Evolutionary conservation across 2,329 filamentous ascomycete genomes (phyloP).

Genomic region (Decorospora gaudefroyi): DNA sequence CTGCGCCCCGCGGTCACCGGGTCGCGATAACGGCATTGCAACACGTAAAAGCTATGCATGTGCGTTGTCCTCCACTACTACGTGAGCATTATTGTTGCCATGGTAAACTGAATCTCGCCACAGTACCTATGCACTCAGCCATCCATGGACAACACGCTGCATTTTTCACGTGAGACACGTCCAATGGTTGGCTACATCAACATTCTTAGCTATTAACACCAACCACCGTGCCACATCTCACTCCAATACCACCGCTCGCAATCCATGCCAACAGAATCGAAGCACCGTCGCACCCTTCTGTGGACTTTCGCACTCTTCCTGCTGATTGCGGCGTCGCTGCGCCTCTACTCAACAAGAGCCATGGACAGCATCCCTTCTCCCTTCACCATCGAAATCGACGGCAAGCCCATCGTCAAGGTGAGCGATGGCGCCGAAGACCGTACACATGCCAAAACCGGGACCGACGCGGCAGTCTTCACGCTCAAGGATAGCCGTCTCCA

Average conservation of each 20-base stretch:
- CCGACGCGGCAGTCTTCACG: constrained; percentile 27
- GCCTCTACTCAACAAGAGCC: constrained; percentile 3
- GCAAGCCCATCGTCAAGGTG: constrained; percentile 25
- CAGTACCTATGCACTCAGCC: too few relatives aligned
- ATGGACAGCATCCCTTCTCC: constrained; percentile 26
- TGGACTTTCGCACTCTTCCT: constrained; percentile 11
- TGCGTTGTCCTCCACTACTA: too few relatives aligned
- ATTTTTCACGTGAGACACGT: too few relatives aligned
- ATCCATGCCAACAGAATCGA: constrained; percentile 8
- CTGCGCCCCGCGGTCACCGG: background rate
- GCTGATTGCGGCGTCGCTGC: constrained; percentile 7
- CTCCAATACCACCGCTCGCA: constrained; percentile 4
- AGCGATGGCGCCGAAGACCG: constrained; percentile 16
- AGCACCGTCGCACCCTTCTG: constrained; percentile 8
- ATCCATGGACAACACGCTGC: too few relatives aligned
- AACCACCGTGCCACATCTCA: too few relatives aligned
- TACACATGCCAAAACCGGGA: constrained; percentile 21
- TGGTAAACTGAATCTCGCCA: too few relatives aligned
- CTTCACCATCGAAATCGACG: constrained; percentile 30
- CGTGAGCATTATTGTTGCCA: too few relatives aligned
- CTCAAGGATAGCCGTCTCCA: constrained; percentile 24
- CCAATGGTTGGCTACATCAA: too few relatives aligned
- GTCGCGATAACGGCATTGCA: constrained; percentile 1
- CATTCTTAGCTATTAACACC: too few relatives aligned
- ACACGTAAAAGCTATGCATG: constrained; percentile 5